Conservation (phyloP, 2,329 filamentous ascomycete species). For the Periconia digitata region DNA sequence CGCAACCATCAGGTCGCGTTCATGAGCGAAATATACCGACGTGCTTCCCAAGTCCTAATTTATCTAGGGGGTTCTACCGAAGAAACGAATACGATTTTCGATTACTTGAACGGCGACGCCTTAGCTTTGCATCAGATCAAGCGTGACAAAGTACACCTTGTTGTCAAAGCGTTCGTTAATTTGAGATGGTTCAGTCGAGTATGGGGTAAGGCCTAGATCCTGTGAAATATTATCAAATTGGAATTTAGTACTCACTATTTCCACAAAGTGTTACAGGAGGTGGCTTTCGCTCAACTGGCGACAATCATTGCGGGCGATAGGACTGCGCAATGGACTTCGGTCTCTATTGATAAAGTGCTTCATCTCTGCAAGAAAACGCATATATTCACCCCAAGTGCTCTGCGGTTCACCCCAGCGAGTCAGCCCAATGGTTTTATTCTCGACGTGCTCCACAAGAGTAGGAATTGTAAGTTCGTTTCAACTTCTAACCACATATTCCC, state of each 20-base stretch:
- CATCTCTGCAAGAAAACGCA: not conserved
- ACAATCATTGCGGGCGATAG: conserved; percentile 7
- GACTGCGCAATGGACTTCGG: conserved; percentile 2
- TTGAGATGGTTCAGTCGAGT: conserved; percentile 13
- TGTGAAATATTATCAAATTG: not conserved
- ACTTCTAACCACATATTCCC: too few relatives aligned
- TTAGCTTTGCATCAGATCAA: not conserved
- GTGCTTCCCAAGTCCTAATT: conserved; percentile 5
- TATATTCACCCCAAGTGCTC: conserved; percentile 3
- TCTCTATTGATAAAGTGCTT: conserved; percentile 2
- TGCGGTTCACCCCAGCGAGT: conserved; percentile 6
- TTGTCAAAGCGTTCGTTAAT: not conserved
- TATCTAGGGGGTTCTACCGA: conserved; percentile 11
- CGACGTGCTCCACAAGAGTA: conserved; percentile 7
- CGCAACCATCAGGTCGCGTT: conserved; percentile 8
- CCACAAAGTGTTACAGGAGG: conserved; percentile 17
- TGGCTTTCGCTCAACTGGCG: conserved; percentile 17
- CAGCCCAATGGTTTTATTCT: conserved; percentile 7
- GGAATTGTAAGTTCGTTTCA: conserved; percentile 2
- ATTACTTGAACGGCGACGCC: conserved; percentile 6
- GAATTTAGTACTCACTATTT: not conserved
- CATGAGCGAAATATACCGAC: conserved; percentile 10
- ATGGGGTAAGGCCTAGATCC: conserved; percentile 4
- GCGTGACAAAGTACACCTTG: not conserved
- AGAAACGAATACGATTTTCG: conserved; percentile 3